phyloP scores from a whole-genome alignment of 1,284 basidiomycete species.

The Cystobasidium slooffiae region DNA sequence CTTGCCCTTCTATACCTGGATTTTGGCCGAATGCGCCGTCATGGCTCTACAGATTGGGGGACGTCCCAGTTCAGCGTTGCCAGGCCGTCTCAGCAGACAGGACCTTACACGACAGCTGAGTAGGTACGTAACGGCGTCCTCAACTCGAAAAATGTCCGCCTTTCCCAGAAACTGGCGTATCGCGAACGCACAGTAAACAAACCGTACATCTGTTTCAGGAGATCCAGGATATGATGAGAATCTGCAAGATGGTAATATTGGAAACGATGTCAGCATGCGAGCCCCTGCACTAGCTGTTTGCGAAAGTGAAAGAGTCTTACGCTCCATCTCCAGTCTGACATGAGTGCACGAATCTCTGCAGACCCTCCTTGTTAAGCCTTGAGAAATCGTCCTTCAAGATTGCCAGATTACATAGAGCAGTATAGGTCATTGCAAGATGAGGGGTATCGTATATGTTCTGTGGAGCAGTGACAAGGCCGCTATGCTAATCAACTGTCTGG shows the following conservation, averaged over 20 bases:
- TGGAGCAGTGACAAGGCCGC: background rate
- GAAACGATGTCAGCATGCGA: background rate
- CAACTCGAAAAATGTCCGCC: slow-evolving; percentile 70
- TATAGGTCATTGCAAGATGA: slow-evolving; percentile 91
- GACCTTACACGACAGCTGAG: slow-evolving; percentile 68
- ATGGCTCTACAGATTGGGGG: slow-evolving; percentile 66
- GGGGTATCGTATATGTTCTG: slow-evolving; percentile 62
- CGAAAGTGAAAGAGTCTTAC: slow-evolving; percentile 58
- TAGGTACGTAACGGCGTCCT: slow-evolving; percentile 68
- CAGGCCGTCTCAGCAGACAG: slow-evolving; percentile 38
- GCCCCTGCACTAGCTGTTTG: slow-evolving; percentile 3
- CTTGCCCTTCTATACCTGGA: slow-evolving; percentile 81
- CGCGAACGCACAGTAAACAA: slow-evolving; percentile 85
- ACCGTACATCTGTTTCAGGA: slow-evolving; percentile 75
- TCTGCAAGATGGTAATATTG: slow-evolving; percentile 58
- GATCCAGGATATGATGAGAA: slow-evolving; percentile 73
- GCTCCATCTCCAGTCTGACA: slow-evolving; percentile 82
- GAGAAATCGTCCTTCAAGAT: slow-evolving; percentile 80
- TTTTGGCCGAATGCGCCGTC: slow-evolving; percentile 90
- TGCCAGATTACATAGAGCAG: slow-evolving; percentile 76
- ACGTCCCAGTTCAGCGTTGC: slow-evolving; percentile 13
- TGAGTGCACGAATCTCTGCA: slow-evolving; percentile 67
- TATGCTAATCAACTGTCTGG: background rate
- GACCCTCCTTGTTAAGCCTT: slow-evolving; percentile 67
- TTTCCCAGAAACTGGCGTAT: slow-evolving; percentile 76